Evolutionary conservation across 2,329 filamentous ascomycete species (phyloP).

Genomic region (Ilyonectria destructans): DNA sequence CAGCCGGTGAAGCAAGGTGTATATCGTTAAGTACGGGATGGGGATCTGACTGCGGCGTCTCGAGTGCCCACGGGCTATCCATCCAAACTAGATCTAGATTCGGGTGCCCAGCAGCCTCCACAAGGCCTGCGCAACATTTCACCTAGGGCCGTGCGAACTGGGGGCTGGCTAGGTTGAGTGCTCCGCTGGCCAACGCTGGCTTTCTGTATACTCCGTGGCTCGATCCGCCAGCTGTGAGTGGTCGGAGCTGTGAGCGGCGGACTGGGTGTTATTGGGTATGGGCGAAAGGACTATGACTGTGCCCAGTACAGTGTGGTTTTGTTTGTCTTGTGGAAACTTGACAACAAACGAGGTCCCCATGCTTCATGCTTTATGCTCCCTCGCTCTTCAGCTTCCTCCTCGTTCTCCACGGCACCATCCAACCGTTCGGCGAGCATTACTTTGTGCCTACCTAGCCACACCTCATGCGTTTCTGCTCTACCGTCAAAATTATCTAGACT

Average conservation of each 20-base stretch:
- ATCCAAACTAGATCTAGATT: conserved; percentile 18
- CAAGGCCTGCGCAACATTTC: conserved; percentile 24
- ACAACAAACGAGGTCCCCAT: background rate
- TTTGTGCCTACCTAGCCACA: background rate
- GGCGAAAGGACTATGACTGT: background rate
- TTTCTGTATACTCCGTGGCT: background rate
- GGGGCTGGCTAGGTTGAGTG: background rate
- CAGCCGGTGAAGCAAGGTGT: background rate
- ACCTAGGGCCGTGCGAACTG: conserved; percentile 18
- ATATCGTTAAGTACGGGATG: background rate
- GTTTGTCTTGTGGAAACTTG: background rate
- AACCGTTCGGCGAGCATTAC: background rate
- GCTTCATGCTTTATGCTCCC: background rate
- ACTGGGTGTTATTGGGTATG: background rate
- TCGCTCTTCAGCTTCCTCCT: background rate
- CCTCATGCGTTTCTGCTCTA: background rate
- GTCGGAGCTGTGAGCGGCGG: background rate
- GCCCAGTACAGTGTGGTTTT: background rate
- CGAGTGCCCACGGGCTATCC: conserved; percentile 9
- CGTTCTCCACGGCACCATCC: background rate
- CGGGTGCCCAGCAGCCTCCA: conserved; percentile 3
- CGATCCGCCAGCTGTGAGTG: background rate
- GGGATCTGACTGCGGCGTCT: background rate
- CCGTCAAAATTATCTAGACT: background rate
- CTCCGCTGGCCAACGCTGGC: background rate